Conservation (phyloP, 805 yeast genomes). For the Cyberlindnera lachancei region DNA sequence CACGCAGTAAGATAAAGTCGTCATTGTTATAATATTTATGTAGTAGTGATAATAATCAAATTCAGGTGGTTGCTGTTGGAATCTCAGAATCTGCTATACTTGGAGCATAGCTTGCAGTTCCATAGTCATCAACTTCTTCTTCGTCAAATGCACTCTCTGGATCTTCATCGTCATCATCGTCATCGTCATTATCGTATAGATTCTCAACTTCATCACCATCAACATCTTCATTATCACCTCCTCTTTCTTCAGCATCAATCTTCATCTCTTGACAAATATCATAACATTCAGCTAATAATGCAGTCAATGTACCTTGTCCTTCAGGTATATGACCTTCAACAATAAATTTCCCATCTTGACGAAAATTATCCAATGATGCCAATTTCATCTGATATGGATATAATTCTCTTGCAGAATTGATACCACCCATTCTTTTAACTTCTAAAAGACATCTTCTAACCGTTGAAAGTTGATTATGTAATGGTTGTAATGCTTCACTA, state of each 20-base stretch:
- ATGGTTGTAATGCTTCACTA: slow-evolving; percentile 84
- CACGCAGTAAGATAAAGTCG: too few relatives aligned
- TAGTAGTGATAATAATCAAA: too few relatives aligned
- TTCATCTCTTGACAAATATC: slow-evolving; percentile 89
- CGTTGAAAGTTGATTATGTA: slow-evolving; percentile 89
- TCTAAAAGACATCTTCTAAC: slow-evolving; percentile 86
- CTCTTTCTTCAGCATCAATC: slow-evolving; percentile 55
- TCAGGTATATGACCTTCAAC: slow-evolving; percentile 89
- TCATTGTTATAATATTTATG: too few relatives aligned
- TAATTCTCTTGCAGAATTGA: slow-evolving; percentile 77
- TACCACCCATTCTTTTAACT: slow-evolving; percentile 87
- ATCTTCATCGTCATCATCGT: slow-evolving; percentile 28
- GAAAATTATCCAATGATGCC: slow-evolving; percentile 78
- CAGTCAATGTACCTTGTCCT: slow-evolving; percentile 95
- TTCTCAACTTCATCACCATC: slow-evolving; percentile 16
- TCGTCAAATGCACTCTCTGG: slow-evolving; percentile 27
- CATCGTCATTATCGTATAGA: slow-evolving; percentile 12
- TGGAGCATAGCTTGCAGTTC: slow-evolving; percentile 19
- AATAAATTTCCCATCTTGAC: slow-evolving; percentile 88
- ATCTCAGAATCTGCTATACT: slow-evolving; percentile 15
- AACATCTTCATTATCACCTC: slow-evolving; percentile 24
- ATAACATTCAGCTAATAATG: slow-evolving; percentile 86
- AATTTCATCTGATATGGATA: slow-evolving; percentile 95
- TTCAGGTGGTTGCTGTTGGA: too few relatives aligned
- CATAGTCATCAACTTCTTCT: slow-evolving; percentile 26